Percentiles rank a stretch among this genome's conserved stretches.
Conservation (phyloP, 257 asterid species). For the Scutellaria galericulata region DNA sequence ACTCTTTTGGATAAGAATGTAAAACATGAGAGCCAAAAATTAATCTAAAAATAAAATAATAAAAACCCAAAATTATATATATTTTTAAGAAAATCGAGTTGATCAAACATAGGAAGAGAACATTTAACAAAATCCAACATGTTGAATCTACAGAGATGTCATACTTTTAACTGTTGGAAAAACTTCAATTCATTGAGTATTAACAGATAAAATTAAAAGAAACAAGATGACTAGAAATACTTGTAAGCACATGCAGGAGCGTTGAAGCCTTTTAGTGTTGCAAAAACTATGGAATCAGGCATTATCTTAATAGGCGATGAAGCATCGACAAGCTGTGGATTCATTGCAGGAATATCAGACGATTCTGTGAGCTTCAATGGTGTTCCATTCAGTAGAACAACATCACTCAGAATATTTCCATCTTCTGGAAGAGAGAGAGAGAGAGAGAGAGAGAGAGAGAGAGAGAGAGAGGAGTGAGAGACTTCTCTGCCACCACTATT, state of each 20-base stretch:
- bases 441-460: neutral
- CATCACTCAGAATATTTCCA: constrained; percentile 71
- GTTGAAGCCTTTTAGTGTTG: constrained; percentile 50
- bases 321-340: constrained; percentile 55
- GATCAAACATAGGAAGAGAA: too few relatives aligned
- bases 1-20: too few relatives aligned
- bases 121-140: too few relatives aligned
- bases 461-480: constrained; percentile 47
- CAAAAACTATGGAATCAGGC: constrained; percentile 72
- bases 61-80: too few relatives aligned
- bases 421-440: constrained; percentile 44
- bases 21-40: too few relatives aligned
- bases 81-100: too few relatives aligned
- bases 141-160: too few relatives aligned
- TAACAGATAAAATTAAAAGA: too few relatives aligned
- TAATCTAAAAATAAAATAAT: too few relatives aligned
- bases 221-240: too few relatives aligned
- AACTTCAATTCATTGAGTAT: too few relatives aligned
- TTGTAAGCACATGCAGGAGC: constrained; percentile 75
- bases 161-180: too few relatives aligned
- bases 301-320: constrained; percentile 45
- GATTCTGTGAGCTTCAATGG: constrained; percentile 66
- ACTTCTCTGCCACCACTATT: constrained; percentile 84
- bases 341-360: constrained; percentile 61
- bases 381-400: constrained; percentile 61